Conservation (phyloP, 305 asterid species). For the Fraxinus albicans region DNA sequence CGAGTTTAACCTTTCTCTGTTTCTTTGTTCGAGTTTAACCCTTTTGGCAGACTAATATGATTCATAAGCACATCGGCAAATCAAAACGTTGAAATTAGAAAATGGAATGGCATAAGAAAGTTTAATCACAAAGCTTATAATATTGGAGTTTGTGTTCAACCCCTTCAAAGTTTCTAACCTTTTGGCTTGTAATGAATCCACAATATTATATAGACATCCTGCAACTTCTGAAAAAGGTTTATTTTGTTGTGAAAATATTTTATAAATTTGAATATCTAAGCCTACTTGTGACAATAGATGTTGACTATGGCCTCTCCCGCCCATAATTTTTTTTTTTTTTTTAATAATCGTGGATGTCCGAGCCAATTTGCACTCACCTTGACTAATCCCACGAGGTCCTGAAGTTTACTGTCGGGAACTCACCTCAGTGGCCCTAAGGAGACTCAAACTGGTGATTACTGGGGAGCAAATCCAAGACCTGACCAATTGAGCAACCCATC, state of each 20-base stretch:
- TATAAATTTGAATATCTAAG: too few relatives aligned
- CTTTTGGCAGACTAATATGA: slow-evolving; percentile 17
- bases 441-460: too few relatives aligned
- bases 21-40: slow-evolving; percentile 5
- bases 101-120: neutral
- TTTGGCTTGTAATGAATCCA: slow-evolving; percentile 1
- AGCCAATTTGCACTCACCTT: too few relatives aligned
- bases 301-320: neutral
- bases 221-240: neutral
- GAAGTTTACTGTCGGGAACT: too few relatives aligned
- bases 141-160: slow-evolving; percentile 17
- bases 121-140: neutral
- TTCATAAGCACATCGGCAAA: slow-evolving; percentile 21
- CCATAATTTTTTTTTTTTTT: too few relatives aligned
- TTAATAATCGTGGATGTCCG: too few relatives aligned
- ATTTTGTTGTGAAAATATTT: too few relatives aligned
- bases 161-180: slow-evolving; percentile 9
- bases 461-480: too few relatives aligned
- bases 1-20: neutral
- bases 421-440: too few relatives aligned
- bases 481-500: too few relatives aligned
- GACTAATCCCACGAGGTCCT: too few relatives aligned
- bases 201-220: neutral
- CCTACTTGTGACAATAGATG: too few relatives aligned
- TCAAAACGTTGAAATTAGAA: slow-evolving; percentile 19